Evolutionary conservation across 2,329 filamentous ascomycete genomes (phyloP).

Genomic region (Macrophomina tecta): DNA sequence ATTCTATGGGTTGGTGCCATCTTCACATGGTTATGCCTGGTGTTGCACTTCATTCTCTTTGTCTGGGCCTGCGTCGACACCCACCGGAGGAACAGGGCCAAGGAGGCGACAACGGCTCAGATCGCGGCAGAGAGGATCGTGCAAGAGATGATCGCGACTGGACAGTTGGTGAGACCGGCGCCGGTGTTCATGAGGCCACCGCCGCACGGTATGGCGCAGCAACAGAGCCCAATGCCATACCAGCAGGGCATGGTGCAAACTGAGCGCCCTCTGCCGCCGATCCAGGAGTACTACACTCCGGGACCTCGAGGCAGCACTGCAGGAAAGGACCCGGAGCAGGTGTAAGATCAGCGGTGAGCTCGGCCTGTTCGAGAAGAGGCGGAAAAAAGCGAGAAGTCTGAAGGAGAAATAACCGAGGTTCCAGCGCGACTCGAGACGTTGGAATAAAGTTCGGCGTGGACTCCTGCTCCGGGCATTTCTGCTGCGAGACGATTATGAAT

Average conservation of each 20-base stretch:
- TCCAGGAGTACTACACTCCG: constrained; percentile 10
- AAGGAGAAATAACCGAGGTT: neutral
- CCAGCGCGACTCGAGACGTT: neutral
- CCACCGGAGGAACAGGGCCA: constrained; percentile 32
- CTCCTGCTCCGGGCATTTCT: neutral
- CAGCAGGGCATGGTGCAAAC: too few relatives aligned
- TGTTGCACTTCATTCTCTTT: constrained; percentile 44
- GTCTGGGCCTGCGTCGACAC: constrained; percentile 48
- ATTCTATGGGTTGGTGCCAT: constrained; percentile 37
- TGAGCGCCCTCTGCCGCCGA: neutral
- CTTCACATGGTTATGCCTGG: constrained; percentile 40
- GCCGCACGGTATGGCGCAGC: neutral
- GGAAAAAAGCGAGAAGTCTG: too few relatives aligned
- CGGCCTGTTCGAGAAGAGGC: neutral
- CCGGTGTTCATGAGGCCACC: neutral
- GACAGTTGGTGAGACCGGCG: constrained; percentile 14
- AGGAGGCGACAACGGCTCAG: neutral
- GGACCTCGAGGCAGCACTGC: neutral
- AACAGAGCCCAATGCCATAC: too few relatives aligned
- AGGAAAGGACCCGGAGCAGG: neutral
- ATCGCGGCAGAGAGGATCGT: constrained; percentile 16
- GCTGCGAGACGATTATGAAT: neutral
- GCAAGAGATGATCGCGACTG: constrained; percentile 14
- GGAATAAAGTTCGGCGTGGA: neutral
- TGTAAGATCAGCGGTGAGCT: neutral